Conservation (phyloP, 495 filamentous ascomycete species). For the Corynascus novoguineensis region DNA sequence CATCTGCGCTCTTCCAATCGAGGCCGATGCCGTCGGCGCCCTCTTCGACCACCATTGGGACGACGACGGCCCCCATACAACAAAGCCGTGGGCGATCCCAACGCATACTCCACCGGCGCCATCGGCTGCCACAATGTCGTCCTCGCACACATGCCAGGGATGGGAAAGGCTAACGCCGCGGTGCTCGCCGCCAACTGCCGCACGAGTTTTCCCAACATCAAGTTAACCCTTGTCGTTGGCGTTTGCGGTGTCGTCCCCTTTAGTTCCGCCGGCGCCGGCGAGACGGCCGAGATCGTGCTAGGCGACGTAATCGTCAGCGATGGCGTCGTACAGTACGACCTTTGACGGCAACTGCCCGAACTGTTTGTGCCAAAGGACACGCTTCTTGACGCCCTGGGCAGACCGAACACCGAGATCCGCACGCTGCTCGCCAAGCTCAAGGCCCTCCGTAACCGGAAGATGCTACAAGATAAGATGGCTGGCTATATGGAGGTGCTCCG, state of each 20-base stretch:
- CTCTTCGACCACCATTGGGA: conserved; percentile 26
- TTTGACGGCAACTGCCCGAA: conserved; percentile 18
- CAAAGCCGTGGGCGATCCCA: conserved; percentile 19
- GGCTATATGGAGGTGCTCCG: conserved; percentile 17
- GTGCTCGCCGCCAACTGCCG: conserved; percentile 24
- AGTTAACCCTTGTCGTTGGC: conserved; percentile 27
- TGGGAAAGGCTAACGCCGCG: conserved; percentile 32
- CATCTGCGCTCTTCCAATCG: conserved; percentile 30
- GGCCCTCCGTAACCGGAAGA: background rate
- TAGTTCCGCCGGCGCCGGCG: background rate
- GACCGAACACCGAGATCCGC: conserved; percentile 30
- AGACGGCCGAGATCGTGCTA: conserved; percentile 24
- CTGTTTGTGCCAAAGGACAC: conserved; percentile 30
- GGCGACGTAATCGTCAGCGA: conserved; percentile 44
- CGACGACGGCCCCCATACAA: conserved; percentile 11
- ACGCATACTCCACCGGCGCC: too few relatives aligned
- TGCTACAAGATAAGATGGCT: conserved; percentile 9
- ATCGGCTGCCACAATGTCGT: conserved; percentile 35
- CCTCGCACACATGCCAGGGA: conserved; percentile 28
- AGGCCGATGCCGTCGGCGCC: conserved; percentile 26
- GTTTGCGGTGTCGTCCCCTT: conserved; percentile 29
- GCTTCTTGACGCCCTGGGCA: conserved; percentile 26
- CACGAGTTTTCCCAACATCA: conserved; percentile 27
- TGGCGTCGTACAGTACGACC: too few relatives aligned
- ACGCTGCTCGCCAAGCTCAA: conserved; percentile 13